Evolutionary conservation across 768 basidiomycete species (phyloP).

Genomic region (Baorangia bicolor): DNA sequence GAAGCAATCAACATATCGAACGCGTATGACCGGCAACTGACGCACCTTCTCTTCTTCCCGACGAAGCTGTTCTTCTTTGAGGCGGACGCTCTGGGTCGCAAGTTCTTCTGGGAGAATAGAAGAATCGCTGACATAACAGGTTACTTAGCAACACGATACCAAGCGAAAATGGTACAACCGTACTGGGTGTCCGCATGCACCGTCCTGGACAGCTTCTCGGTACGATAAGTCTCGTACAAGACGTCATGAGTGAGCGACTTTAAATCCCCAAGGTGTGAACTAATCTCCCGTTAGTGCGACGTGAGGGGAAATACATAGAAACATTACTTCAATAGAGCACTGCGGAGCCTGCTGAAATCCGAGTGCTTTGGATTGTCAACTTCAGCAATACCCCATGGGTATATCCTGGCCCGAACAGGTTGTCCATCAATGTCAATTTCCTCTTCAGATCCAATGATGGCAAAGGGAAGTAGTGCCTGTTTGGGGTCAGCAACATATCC

Average conservation of each 20-base stretch:
- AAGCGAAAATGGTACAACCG: conserved; percentile 12
- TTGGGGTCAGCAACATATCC: conserved; percentile 5
- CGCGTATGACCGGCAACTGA: neutral
- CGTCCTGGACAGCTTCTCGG: conserved; percentile 91
- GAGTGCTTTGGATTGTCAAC: conserved; percentile 99
- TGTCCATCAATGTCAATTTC: conserved; percentile 93
- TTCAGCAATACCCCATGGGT: conserved; percentile 98
- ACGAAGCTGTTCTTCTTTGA: conserved; percentile 98
- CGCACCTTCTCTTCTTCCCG: conserved; percentile 92
- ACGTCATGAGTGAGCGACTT: conserved; percentile 94
- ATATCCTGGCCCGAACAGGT: conserved; percentile 88
- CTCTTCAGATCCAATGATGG: conserved; percentile 96
- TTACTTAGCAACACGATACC: conserved; percentile 25
- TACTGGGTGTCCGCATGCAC: conserved; percentile 80
- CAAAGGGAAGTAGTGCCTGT: conserved; percentile 91
- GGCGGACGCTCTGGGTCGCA: conserved; percentile 92
- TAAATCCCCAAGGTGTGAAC: conserved; percentile 92
- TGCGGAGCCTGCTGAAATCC: conserved; percentile 93
- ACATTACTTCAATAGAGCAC: conserved; percentile 82
- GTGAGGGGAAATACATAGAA: neutral
- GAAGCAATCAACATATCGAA: conserved; percentile 12
- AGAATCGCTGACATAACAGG: conserved; percentile 54
- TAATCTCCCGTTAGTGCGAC: conserved; percentile 32
- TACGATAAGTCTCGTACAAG: conserved; percentile 95
- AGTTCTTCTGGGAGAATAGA: conserved; percentile 96